Percentiles rank a stretch among this genome's conserved stretches.
phyloP scores from a whole-genome alignment of 177 flowering plant species.

The Vitis hybrid region DNA sequence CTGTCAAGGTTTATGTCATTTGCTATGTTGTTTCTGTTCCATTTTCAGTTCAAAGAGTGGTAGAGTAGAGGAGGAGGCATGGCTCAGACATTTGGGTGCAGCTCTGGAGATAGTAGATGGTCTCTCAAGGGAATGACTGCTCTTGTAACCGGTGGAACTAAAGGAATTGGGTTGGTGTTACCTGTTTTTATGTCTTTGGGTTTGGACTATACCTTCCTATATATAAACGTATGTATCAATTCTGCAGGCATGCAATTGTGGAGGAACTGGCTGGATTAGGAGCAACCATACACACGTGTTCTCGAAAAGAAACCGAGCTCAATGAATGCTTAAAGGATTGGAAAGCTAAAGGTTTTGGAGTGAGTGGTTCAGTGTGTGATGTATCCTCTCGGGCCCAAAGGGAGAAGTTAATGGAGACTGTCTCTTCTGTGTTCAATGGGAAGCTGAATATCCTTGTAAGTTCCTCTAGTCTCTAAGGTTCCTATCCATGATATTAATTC shows the following conservation, averaged over 20 bases:
- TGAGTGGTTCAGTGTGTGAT: constrained; percentile 34
- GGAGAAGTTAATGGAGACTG: constrained; percentile 34
- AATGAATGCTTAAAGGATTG: constrained; percentile 30
- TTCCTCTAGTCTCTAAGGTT: background rate
- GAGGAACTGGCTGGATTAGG: constrained; percentile 44
- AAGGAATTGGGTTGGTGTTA: constrained; percentile 11
- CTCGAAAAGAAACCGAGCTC: constrained; percentile 35
- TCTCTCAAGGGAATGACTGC: too few relatives aligned
- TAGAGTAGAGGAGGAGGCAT: too few relatives aligned
- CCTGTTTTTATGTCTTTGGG: too few relatives aligned
- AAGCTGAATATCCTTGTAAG: constrained; percentile 59
- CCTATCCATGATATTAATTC: background rate
- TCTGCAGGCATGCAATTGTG: constrained; percentile 32
- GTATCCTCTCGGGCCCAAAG: constrained; percentile 31
- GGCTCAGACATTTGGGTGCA: too few relatives aligned
- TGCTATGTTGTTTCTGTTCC: too few relatives aligned
- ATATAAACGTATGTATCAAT: constrained; percentile 1
- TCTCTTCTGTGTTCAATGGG: constrained; percentile 41
- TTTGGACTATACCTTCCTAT: too few relatives aligned
- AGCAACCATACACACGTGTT: constrained; percentile 36
- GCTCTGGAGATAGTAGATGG: too few relatives aligned
- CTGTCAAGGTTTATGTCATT: too few relatives aligned
- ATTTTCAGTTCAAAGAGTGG: too few relatives aligned
- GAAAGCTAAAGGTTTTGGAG: constrained; percentile 8
- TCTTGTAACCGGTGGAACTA: constrained; percentile 20